Percentiles rank a stretch among this genome's conserved stretches.
Evolutionary conservation across 2,329 filamentous ascomycete genomes (phyloP).

Genomic region (Apiospora aurea): DNA sequence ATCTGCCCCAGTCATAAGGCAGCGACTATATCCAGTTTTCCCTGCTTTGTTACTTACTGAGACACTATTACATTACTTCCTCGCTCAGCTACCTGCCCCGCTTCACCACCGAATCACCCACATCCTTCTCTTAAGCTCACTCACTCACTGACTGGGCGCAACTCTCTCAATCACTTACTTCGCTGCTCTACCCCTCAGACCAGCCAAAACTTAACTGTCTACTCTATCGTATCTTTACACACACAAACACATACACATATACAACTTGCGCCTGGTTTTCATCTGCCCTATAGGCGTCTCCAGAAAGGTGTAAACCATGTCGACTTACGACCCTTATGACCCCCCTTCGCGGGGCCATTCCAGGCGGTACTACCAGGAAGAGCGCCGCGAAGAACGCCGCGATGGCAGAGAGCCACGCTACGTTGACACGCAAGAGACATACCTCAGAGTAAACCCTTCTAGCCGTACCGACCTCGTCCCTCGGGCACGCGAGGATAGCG

Average conservation of each 20-base stretch:
- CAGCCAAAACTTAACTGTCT: background rate
- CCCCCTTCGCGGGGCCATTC: slow-evolving; percentile 52
- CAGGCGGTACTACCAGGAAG: slow-evolving; percentile 59
- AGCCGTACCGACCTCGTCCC: slow-evolving; percentile 60
- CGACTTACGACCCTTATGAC: slow-evolving; percentile 63
- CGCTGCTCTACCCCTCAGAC: slow-evolving; percentile 20
- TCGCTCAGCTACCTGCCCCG: slow-evolving; percentile 22
- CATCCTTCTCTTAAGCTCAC: slow-evolving; percentile 15
- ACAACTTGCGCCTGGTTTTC: background rate
- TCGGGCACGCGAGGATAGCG: slow-evolving; percentile 73
- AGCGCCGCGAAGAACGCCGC: slow-evolving; percentile 47
- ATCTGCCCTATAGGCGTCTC: background rate
- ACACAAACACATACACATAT: background rate
- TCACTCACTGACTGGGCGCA: background rate
- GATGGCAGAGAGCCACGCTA: slow-evolving; percentile 61
- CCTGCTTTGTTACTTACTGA: slow-evolving; percentile 18
- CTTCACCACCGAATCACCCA: slow-evolving; percentile 25
- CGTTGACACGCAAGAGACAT: slow-evolving; percentile 59
- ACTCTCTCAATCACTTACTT: slow-evolving; percentile 21
- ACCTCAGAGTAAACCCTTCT: slow-evolving; percentile 52
- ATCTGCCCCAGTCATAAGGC: slow-evolving; percentile 20
- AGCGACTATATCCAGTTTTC: slow-evolving; percentile 21
- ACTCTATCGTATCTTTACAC: background rate
- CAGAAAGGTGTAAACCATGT: slow-evolving; percentile 42
- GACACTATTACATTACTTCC: slow-evolving; percentile 13